Conservation (phyloP, 192 early-diverging fungal species). For the Dimargaris xerosporica region DNA sequence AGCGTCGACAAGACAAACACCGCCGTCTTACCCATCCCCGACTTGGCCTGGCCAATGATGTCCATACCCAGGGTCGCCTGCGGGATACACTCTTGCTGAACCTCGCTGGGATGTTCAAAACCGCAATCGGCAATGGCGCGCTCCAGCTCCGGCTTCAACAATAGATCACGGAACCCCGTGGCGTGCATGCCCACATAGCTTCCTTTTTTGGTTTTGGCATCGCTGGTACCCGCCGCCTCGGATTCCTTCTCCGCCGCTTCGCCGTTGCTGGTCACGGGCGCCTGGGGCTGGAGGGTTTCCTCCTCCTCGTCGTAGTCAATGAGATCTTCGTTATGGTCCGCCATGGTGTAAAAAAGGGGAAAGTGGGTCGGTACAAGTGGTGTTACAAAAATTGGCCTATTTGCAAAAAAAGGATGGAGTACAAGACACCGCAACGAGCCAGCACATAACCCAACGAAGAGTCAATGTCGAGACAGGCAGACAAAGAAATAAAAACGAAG, state of each 20-base stretch:
- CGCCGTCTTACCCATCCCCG: conserved; percentile 97
- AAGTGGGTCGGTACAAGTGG: neutral
- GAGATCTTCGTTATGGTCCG: conserved; percentile 73
- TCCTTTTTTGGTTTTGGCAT: conserved; percentile 84
- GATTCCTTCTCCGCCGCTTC: conserved; percentile 23
- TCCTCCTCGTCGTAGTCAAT: conserved; percentile 97
- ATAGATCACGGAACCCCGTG: conserved; percentile 95
- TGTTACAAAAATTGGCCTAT: no score
- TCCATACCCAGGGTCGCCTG: conserved; percentile 94
- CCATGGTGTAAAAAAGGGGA: conserved; percentile 21
- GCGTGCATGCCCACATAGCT: conserved; percentile 97
- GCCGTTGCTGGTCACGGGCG: conserved; percentile 16
- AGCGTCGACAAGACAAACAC: conserved; percentile 93
- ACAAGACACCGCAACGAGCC: no score
- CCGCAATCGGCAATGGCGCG: conserved; percentile 95
- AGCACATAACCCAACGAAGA: no score
- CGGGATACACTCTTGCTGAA: conserved; percentile 97
- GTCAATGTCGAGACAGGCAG: no score
- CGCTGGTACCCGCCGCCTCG: conserved; percentile 28
- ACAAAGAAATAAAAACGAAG: no score
- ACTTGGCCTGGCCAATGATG: conserved; percentile 95
- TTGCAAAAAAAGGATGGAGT: no score
- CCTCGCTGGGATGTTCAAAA: conserved; percentile 98
- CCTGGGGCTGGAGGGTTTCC: conserved; percentile 43
- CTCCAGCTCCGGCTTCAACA: conserved; percentile 90